Evolutionary conservation across 192 early-diverging fungal genomes (phyloP).

Genomic region (Physocladia obscura): DNA sequence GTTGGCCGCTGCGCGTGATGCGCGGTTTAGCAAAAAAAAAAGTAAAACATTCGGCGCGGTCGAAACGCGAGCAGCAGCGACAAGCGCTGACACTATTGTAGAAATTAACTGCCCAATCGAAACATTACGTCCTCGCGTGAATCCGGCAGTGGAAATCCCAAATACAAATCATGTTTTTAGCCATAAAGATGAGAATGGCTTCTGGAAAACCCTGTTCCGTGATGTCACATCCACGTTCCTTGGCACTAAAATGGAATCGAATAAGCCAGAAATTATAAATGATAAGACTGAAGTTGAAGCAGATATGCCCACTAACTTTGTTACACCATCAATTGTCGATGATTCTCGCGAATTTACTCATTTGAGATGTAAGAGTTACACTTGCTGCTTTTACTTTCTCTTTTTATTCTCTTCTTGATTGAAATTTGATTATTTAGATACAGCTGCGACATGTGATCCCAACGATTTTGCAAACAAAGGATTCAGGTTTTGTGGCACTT

Average conservation of each 20-base stretch:
- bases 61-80: not conserved
- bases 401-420: not conserved
- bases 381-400: not conserved
- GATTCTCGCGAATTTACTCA: conserved; percentile 45
- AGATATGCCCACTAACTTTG: not conserved
- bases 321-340: conserved; percentile 12
- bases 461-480: conserved; percentile 68
- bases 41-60: not conserved
- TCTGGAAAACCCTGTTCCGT: not conserved
- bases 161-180: not conserved
- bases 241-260: not conserved
- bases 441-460: conserved; percentile 82
- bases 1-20: not conserved
- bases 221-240: not conserved
- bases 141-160: not conserved
- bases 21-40: too few relatives aligned
- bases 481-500: conserved; percentile 31
- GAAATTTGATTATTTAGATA: too few relatives aligned
- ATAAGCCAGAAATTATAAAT: not conserved
- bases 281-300: not conserved
- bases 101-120: not conserved
- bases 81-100: conserved; percentile 17
- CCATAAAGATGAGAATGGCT: not conserved
- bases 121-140: too few relatives aligned
- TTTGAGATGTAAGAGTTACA: conserved; percentile 33